Conservation (phyloP, 495 filamentous ascomycete species). For the Daldinia grandis region DNA sequence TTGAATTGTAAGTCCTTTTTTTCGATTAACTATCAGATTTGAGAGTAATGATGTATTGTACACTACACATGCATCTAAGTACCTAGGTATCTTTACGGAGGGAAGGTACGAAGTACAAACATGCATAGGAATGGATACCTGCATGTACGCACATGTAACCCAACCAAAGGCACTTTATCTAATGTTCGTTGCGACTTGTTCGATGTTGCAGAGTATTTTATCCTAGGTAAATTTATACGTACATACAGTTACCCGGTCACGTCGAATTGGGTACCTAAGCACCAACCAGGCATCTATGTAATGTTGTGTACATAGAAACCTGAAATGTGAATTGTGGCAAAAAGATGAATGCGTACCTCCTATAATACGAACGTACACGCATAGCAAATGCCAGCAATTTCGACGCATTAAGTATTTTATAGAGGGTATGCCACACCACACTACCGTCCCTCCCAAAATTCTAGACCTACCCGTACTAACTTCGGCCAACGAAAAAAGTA, state of each 20-base stretch:
- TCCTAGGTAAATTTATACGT: not conserved
- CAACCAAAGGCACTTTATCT: not conserved
- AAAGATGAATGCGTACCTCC: not conserved
- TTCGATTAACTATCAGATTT: conserved; percentile 9
- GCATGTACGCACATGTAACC: conserved; percentile 1
- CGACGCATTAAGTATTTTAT: not conserved
- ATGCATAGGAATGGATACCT: not conserved
- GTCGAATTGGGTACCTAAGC: conserved; percentile 1
- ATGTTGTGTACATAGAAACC: no score
- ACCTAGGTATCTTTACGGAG: not conserved
- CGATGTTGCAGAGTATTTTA: not conserved
- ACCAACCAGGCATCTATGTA: not conserved
- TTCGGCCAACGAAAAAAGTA: not conserved
- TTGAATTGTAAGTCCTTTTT: conserved; percentile 11
- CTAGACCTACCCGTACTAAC: not conserved
- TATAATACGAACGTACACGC: not conserved
- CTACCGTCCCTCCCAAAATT: not conserved
- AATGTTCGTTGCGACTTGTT: not conserved
- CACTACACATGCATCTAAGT: not conserved
- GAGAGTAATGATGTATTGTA: conserved; percentile 35
- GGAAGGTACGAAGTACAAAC: not conserved
- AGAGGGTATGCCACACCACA: not conserved
- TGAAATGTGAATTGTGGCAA: not conserved
- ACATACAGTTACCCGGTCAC: not conserved
- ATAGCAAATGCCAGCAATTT: not conserved